Base-by-base conservation (phyloP, 331 rosid species). In the Malus hybrid region DNA sequence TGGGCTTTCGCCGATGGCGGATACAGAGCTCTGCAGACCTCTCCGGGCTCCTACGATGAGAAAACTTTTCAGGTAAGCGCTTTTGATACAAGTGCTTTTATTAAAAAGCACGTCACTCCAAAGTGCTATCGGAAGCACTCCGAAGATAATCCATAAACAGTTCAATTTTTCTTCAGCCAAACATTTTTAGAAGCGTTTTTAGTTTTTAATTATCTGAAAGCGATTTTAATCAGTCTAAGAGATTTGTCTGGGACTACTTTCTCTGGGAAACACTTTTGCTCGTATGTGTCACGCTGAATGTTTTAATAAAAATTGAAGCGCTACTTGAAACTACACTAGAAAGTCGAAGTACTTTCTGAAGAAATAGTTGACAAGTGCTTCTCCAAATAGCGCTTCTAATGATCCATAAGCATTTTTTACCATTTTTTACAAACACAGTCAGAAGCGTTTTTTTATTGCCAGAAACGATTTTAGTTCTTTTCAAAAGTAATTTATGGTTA, bases 1-100 rank as follows among this genome's bases (percentile, higher is more conserved):
- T 90, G 97, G 99, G 99, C 99, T 75, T 92, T 95, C 82, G 87
- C 88, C 20, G 99, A 95, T 78, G 99, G 86, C 13, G 97, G 93
- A 12, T 81, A 85, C 65, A 77, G 70, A 22, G 88, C 99, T 27
- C 73, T 95, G 0, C 99, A 95, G 79, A 66, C 39, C 73, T 90
- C 97, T 67, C 99, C 99, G 22, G 97, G 99, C 24, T 86, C 93
- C 14, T 95, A 95, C 78, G 89, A 92, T 31, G 97, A 95, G 54
- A 76, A 85, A 61, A 81, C 86, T 83, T 95, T 95, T 60, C 91
- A 87, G 97, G 99, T 94, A 32, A 2, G 27, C 24, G 57, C 57
- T 6, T 48, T 48, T 48, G 19, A 16, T 48, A 16, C 7, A 48
- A 48, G 19, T 16, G 55, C 55, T 48, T 2, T 52, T 6, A 52